Base-by-base conservation (phyloP, 2,329 filamentous ascomycete genomes). In the Curvularia hawaiiensis region DNA sequence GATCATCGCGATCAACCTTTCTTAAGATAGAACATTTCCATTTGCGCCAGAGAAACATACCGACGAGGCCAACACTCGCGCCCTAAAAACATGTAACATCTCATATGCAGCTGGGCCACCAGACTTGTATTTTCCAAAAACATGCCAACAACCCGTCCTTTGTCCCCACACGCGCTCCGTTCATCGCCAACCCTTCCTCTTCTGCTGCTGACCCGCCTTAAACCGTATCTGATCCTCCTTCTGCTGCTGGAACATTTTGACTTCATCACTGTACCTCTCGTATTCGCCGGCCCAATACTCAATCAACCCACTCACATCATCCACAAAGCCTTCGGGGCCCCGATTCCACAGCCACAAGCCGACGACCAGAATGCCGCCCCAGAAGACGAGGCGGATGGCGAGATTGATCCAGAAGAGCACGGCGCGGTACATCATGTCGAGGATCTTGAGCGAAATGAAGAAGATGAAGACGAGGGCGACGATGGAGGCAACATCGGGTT, bases 341-440 rank as follows among this genome's bases (percentile, higher is more conserved):
- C 91, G 80, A 20, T 69, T 76, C 69, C 88, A 86, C 75, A 85
- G 55, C 82, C 82, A 85, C 18, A 87, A 79, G 0, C 81, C 80
- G 0, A 87, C 41, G 0, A 82, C 80, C 4, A 82, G 77, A 2
- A 93, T 64, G 2, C 79, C 73, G 1, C 83, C 83, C 86, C 87
- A 95, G 62, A 92, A 86, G 1, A 84, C 74, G 41, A 92, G 64
- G 24, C 84, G 79, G 61, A 91, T 74, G 11, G 82, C 81, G 54
- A 96, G 71, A n/a, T 84, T 80, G 51, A 92, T 85, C 86, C 91
- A 92, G 79, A 88, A 96, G 70, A 92, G 79, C 56, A 96, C 81
- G 20, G 91, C 78, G 59, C 91, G 85, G 60, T 88, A 86, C 18
- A 92, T 79, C 79, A 90, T 89, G 72, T 88, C 84, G 62, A 88